Evolutionary conservation across 2,329 filamentous ascomycete species (phyloP), one percentile per base, ranked within the genome.

Genomic region (Apiospora saccharicola): DNA sequence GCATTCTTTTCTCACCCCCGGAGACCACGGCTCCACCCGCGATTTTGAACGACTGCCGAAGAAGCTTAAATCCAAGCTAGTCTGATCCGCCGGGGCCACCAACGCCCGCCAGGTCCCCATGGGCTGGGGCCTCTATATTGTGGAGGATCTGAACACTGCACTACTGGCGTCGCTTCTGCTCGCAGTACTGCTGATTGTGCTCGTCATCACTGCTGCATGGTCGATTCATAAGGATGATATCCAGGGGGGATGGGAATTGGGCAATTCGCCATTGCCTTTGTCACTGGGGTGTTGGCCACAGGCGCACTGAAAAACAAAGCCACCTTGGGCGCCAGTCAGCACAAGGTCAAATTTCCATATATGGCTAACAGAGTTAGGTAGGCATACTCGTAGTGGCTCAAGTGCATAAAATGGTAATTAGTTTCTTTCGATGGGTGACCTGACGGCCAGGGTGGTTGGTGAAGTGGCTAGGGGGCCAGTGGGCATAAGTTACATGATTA

Each of bases 1-100:
- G 75, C 76, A 77, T 47, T 73, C 72, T 1, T 76, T 77, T 41
- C 57, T 74, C 16, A 72, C 75, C 14, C 74, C 74, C 0, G 72
- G 73, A 0, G 75, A 77, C 30, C 76, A 77, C 44, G 67, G 57
- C 72, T 10, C 74, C 0, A 49, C 26, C 1, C 47, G 73, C 22
- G 72, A 70, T 3, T 67, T 76, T 7, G 49, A 68, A 3, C 70
- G 70, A 24, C 61, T 72, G 7, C 71, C 71, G 1, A 76, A 76
- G 70, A 76, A 74, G 68, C 53, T 76, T 1, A 49, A 71, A 19
- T n/a, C 34, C 4, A 53, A 41, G 30, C 3, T 67, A 14, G 3
- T 30, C 13, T 67, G 57, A 1, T 43, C 37, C 6, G 10, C n/a
- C 10, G 49, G n/a, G 14, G 49, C n/a, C 24, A 51, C n/a, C 46